These are phyloP conservation scores for Waltergamsia citrina DNA, from an alignment of 2,329 filamentous ascomycete genomes.

Conservation along the genomic window DNA sequence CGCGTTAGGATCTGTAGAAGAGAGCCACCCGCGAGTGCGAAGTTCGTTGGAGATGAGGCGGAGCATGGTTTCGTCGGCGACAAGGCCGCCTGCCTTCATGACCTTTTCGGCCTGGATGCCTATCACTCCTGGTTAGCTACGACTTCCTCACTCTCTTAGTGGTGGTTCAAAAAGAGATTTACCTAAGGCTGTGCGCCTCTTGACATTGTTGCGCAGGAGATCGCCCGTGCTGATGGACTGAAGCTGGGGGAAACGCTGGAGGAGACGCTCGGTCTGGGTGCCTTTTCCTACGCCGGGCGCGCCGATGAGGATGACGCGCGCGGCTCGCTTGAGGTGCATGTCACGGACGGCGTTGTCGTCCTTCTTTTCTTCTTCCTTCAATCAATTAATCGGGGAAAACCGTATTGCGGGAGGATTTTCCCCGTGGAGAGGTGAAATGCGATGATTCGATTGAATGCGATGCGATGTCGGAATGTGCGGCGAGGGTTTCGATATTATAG, in stretches of 20 bases:
- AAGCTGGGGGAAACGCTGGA: constrained; percentile 79
- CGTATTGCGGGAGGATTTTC: no score
- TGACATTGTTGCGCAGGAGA: constrained; percentile 84
- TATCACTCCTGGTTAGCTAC: constrained; percentile 24
- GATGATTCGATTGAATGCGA: no score
- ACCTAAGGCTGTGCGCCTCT: constrained; percentile 80
- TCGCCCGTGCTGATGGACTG: constrained; percentile 92
- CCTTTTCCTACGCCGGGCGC: constrained; percentile 97
- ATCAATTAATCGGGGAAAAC: no score
- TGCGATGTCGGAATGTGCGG: no score
- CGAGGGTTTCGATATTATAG: no score
- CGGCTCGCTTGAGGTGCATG: constrained; percentile 68
- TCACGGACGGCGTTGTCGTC: no score
- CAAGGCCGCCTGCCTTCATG: constrained; percentile 83
- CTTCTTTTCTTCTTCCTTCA: no score
- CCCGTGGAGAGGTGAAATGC: no score
- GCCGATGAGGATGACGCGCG: constrained; percentile 88
- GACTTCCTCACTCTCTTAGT: not conserved
- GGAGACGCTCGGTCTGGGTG: constrained; percentile 84
- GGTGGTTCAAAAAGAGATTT: no score
- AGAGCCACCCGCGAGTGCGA: constrained; percentile 69
- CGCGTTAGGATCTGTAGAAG: constrained; percentile 27
- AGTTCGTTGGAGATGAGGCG: constrained; percentile 89
- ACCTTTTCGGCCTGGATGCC: constrained; percentile 84
- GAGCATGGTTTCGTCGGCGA: constrained; percentile 84